phyloP scores from a whole-genome alignment of 1,284 basidiomycete species.

The Anthracocystis setariae region DNA sequence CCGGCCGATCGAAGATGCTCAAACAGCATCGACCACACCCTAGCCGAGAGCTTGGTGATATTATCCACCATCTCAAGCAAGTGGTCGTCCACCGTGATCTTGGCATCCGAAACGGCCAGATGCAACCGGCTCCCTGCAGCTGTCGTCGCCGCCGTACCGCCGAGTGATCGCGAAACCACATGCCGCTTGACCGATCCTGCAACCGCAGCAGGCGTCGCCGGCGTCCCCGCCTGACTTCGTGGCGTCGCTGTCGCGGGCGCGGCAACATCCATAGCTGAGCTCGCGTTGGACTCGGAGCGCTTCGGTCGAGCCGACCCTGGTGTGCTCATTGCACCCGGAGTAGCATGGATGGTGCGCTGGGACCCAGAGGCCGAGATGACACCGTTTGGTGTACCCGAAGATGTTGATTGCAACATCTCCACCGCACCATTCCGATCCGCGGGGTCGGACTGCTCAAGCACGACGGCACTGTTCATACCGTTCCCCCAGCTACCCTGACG shows the following conservation, averaged over 20 bases:
- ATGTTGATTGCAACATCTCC: constrained; percentile 17
- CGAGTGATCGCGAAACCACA: constrained; percentile 11
- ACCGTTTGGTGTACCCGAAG: constrained; percentile 32
- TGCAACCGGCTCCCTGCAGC: constrained; percentile 26
- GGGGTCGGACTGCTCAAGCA: constrained; percentile 30
- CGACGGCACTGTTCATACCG: constrained; percentile 30
- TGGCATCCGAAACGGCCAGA: constrained; percentile 21
- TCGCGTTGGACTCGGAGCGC: constrained; percentile 37
- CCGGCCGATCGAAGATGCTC: constrained; percentile 43
- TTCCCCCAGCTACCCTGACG: constrained; percentile 29
- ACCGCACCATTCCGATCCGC: constrained; percentile 20
- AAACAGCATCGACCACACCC: constrained; percentile 57
- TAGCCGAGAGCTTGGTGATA: constrained; percentile 54
- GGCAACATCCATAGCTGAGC: constrained; percentile 23
- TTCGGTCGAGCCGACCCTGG: constrained; percentile 38
- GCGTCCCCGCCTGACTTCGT: constrained; percentile 27
- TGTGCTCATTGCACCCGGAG: constrained; percentile 27
- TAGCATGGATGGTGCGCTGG: constrained; percentile 11
- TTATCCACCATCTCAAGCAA: constrained; percentile 53
- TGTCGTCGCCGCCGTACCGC: constrained; percentile 11
- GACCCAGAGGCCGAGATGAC: constrained; percentile 1
- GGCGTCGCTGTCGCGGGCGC: constrained; percentile 14
- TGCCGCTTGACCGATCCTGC: constrained; percentile 15
- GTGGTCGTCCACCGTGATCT: constrained; percentile 49
- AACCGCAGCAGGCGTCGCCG: constrained; percentile 18